These are phyloP conservation scores for Phytophthora syringae DNA, from an alignment of 352 stramenopile genomes.

Conservation along the genomic window DNA sequence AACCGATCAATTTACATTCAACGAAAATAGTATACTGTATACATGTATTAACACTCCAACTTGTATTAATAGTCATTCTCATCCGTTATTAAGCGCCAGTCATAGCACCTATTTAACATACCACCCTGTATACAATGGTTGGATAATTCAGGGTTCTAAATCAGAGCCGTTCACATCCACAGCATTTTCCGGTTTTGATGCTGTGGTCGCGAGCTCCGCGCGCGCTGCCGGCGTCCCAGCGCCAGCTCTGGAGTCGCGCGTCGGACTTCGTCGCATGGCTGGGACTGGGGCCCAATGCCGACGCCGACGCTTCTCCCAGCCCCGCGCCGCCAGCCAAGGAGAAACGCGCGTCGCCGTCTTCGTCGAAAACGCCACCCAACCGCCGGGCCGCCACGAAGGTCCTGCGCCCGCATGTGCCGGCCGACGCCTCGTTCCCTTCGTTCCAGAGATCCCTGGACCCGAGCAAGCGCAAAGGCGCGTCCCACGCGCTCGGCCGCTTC, in stretches of 20 bases:
- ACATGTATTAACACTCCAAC: too few species aligned
- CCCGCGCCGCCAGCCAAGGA: not conserved
- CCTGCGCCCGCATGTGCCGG: slow-evolving; percentile 9
- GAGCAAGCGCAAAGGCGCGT: slow-evolving; percentile 7
- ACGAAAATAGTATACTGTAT: too few species aligned
- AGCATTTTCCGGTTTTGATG: slow-evolving; percentile 24
- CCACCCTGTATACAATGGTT: too few species aligned
- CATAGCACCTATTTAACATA: too few species aligned
- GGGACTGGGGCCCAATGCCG: slow-evolving; percentile 15
- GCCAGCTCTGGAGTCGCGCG: slow-evolving; percentile 42
- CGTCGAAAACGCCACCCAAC: slow-evolving; percentile 6
- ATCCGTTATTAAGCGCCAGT: too few species aligned
- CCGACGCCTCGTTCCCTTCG: slow-evolving; percentile 1
- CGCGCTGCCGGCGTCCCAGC: slow-evolving; percentile 17
- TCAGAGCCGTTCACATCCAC: not conserved
- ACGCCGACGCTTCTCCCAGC: not conserved
- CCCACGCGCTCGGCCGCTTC: slow-evolving; percentile 31
- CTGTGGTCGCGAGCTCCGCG: slow-evolving; percentile 20
- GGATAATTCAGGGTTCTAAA: too few species aligned
- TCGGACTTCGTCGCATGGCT: slow-evolving; percentile 51
- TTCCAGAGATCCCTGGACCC: slow-evolving; percentile 11
- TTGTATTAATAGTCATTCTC: too few species aligned
- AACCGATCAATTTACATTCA: too few species aligned
- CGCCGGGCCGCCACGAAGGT: slow-evolving; percentile 17
- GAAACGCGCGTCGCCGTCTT: not conserved